These are phyloP conservation scores for Periconia sp. DNA, from an alignment of 2,329 filamentous ascomycete genomes.

Conservation along the genomic window DNA sequence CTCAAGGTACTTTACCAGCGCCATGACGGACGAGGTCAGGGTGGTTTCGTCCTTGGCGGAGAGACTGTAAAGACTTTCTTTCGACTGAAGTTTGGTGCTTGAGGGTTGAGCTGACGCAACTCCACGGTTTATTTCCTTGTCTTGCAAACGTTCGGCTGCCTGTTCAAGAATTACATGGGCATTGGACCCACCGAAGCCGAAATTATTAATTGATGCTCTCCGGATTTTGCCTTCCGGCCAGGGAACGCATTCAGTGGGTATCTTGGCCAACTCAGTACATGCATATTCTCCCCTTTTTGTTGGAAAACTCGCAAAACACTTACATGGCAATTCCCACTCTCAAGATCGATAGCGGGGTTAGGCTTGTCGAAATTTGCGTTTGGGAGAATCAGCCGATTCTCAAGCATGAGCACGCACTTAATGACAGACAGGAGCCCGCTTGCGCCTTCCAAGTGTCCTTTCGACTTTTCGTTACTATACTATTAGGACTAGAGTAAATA, in stretches of 20 bases:
- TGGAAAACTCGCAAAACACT: no score
- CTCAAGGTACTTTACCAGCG: constrained; percentile 25
- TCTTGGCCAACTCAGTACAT: constrained; percentile 5
- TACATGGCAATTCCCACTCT: constrained; percentile 4
- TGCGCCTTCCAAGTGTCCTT: background rate
- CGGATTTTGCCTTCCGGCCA: constrained; percentile 25
- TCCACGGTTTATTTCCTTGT: constrained; percentile 26
- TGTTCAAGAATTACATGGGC: constrained; percentile 29
- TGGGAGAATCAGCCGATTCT: constrained; percentile 39
- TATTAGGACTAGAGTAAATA: no score
- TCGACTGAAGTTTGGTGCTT: constrained; percentile 3
- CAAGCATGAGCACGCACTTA: constrained; percentile 47
- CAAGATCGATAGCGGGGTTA: constrained; percentile 27
- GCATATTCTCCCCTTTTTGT: constrained; percentile 21
- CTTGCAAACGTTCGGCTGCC: constrained; percentile 17
- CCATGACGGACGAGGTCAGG: constrained; percentile 20
- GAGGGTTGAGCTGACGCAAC: background rate
- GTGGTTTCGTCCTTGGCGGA: constrained; percentile 20
- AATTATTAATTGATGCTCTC: constrained; percentile 51
- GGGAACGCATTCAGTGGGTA: constrained; percentile 15
- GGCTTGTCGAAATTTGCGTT: constrained; percentile 41
- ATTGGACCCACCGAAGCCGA: constrained; percentile 49
- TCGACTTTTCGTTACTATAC: no score
- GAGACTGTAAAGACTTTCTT: constrained; percentile 19
- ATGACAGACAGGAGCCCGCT: constrained; percentile 34